Percentiles rank a stretch among this genome's conserved stretches.
These are phyloP conservation scores for Phytophthora palmivora DNA, from an alignment of 352 stramenopile species.

Conservation along the genomic window DNA sequence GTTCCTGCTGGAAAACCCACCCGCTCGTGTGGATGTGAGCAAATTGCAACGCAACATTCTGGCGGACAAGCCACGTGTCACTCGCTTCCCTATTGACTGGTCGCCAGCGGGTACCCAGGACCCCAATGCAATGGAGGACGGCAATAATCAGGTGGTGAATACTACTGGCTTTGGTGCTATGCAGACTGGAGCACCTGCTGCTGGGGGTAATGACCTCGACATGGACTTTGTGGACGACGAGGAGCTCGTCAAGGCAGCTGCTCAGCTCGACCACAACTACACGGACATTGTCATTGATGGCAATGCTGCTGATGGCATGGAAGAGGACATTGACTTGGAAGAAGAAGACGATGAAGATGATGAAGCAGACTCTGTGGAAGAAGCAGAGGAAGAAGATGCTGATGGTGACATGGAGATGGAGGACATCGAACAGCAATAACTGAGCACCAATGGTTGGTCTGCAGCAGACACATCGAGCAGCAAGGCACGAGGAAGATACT, in stretches of 20 bases:
- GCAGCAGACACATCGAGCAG: conserved; percentile 7
- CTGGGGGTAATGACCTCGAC: conserved; percentile 46
- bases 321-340: conserved; percentile 76
- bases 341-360: conserved; percentile 76
- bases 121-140: conserved; percentile 50
- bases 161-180: conserved; percentile 31
- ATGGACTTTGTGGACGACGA: conserved; percentile 87
- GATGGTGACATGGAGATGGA: conserved; percentile 85
- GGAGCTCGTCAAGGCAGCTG: conserved; percentile 86
- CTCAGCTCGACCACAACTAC: conserved; percentile 89
- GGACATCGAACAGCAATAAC: conserved; percentile 48
- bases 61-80: conserved; percentile 96
- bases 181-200: conserved; percentile 20
- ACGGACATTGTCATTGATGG: conserved; percentile 90
- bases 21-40: conserved; percentile 84
- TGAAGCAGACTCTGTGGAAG: conserved; percentile 68
- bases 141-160: conserved; percentile 29
- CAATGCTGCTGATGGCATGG: conserved; percentile 52
- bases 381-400: conserved; percentile 72
- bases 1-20: conserved; percentile 85
- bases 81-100: conserved; percentile 97
- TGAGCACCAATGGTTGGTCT: conserved; percentile 13
- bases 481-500: conserved; percentile 41
- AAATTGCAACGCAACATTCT: conserved; percentile 97
- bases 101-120: conserved; percentile 62